Evolutionary conservation across 306 rosid genomes (phyloP), one percentile per base, ranked within the genome.

Genomic region (Vicia faba): DNA sequence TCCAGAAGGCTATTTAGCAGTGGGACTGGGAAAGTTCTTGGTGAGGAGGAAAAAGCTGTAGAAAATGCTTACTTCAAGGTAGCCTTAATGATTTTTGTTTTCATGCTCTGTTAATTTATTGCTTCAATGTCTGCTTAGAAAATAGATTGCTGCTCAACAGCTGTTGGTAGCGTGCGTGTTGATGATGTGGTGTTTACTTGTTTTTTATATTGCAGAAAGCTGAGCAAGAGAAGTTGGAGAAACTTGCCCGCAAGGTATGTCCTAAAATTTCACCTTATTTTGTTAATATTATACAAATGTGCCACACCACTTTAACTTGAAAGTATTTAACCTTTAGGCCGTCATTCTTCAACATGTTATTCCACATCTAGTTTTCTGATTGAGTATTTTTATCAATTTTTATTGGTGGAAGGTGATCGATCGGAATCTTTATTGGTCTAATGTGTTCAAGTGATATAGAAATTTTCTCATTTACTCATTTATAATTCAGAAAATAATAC

Each of bases 1-100:
- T 73, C 93, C 61, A 82, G 95, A 64, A 87, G 96, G 81, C 71
- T 88, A 12, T 92, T 86, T 50, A 83, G 87, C 76, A 49, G 96
- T 45, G 98, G 96, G 11, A 8, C 85, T 69, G 96, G 96, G 31
- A 92, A 81, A 78, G 13, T 92, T 33, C 86, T 92, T 1, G 31
- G 96, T 2, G 96, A 92, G 84, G 98, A 92, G 85, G 96, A 89
- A 73, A 86, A 48, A 43, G 96, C 95, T 61, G 96, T 81, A 8
- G 95, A 89, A 70, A 84, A 80, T 79, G 74, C 92, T 41, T 93
- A 41, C 84, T 83, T 89, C 51, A 93, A 93, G 96, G 96, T 84
- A 74, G 61, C n/a, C n/a, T n/a, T n/a, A n/a, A n/a, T n/a, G n/a
- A n/a, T n/a, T n/a, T n/a, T n/a, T n/a, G n/a, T n/a, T n/a, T n/a